Percentiles rank a stretch among this genome's conserved stretches.
These are phyloP conservation scores for Aspergillus luchuensis DNA, from an alignment of 2,329 filamentous ascomycete species.

Conservation along the genomic window DNA sequence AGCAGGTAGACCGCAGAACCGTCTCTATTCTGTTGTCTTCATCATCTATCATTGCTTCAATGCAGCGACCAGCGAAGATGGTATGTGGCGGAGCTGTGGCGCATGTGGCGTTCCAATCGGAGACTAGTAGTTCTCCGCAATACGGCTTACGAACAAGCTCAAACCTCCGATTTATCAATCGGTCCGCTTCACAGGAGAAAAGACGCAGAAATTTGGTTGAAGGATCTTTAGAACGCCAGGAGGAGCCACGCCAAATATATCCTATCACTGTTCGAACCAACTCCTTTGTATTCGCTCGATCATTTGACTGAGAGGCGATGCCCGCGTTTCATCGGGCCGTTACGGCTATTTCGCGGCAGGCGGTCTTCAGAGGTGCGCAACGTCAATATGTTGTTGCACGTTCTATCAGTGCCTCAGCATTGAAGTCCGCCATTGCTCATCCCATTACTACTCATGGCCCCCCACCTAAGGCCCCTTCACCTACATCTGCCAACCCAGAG, in stretches of 20 bases:
- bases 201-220: neutral
- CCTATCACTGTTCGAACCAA: conserved; percentile 17
- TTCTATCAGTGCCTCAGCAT: conserved; percentile 37
- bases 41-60: neutral
- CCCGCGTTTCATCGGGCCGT: conserved; percentile 25
- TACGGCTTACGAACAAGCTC: neutral
- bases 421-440: conserved; percentile 56
- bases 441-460: conserved; percentile 62
- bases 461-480: conserved; percentile 59
- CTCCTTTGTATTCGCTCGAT: conserved; percentile 19
- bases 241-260: conserved; percentile 8
- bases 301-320: conserved; percentile 22
- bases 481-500: conserved; percentile 52
- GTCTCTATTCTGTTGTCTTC: too few species aligned
- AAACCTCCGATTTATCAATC: neutral
- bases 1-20: too few species aligned
- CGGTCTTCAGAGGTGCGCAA: conserved; percentile 19
- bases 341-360: conserved; percentile 23
- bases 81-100: conserved; percentile 1
- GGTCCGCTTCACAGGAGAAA: neutral
- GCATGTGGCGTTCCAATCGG: conserved; percentile 1
- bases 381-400: conserved; percentile 26
- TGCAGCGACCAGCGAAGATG: neutral
- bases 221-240: neutral
- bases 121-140: neutral